Evolutionary conservation across 352 stramenopile species (phyloP).

Genomic region (Phytophthora aleatoria): DNA sequence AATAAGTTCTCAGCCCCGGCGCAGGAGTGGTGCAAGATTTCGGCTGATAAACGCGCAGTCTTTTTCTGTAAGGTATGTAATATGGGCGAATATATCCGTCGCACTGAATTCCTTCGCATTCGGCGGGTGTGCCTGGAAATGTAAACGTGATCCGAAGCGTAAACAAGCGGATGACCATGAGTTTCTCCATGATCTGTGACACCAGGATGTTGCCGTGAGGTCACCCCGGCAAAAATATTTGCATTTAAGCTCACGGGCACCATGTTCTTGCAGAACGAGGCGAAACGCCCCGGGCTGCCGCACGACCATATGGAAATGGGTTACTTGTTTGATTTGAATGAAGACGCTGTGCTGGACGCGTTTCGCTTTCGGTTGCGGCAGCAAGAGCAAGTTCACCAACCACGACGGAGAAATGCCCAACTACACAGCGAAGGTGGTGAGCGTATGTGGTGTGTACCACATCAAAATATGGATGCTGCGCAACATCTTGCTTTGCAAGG

Average conservation of each 20-base stretch:
- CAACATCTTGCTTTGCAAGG: constrained; percentile 76
- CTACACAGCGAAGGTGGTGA: constrained; percentile 73
- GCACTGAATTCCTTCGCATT: no score
- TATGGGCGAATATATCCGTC: no score
- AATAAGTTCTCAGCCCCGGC: no score
- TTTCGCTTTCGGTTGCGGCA: constrained; percentile 71
- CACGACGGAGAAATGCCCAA: constrained; percentile 70
- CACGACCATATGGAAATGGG: constrained; percentile 82
- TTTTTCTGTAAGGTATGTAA: no score
- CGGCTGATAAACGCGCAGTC: no score
- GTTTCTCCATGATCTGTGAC: constrained; percentile 54
- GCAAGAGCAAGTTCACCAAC: constrained; percentile 93
- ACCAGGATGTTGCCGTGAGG: constrained; percentile 54
- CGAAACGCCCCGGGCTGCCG: constrained; percentile 64
- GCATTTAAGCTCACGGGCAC: constrained; percentile 65
- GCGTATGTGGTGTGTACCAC: constrained; percentile 85
- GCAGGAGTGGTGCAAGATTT: no score
- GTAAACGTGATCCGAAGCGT: constrained; percentile 25
- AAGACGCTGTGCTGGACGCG: constrained; percentile 88
- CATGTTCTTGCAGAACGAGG: constrained; percentile 64
- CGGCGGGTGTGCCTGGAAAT: constrained; percentile 1
- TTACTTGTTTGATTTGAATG: constrained; percentile 94
- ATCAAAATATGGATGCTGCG: constrained; percentile 89
- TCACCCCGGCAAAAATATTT: constrained; percentile 47
- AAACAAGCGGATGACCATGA: constrained; percentile 45